Base-by-base conservation (phyloP, 768 basidiomycete species). In the Lentinula edodes region DNA sequence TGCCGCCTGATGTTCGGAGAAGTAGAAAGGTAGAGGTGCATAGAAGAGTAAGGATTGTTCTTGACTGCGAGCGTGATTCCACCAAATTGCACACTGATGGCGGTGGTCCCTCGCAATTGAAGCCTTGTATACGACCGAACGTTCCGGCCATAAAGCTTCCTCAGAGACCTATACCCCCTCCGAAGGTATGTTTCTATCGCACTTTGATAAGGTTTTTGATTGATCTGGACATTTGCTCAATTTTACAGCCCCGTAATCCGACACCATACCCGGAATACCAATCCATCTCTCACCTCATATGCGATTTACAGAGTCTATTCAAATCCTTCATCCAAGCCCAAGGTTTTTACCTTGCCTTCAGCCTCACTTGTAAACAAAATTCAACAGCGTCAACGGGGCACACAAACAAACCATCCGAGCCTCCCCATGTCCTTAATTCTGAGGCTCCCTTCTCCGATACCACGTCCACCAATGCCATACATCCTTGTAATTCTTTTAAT, bases 121-220 rank as follows among this genome's bases (percentile, higher is more conserved):
- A 57, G 12, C 20, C 55, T 20, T 57, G 39, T 43, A 18, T 46
- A 46, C 9, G 20, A 18, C 6, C 15, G 7, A 57, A 7, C 36
- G 46, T 7, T 18, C 38, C 34, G 10, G 43, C 13, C 12, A 46
- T 46, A n/a, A 45, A 20, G 43, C 23, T 58, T 13, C 57, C 43
- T 46, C 23, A 28, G 2, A 34, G 42, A 42, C 58, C 48, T 35
- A 34, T 60, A 38, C 58, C 58, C 23, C 58, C 58, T 15, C 34
- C 45, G 4, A 60, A 60, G 86, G 60, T 61, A 54, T n/a, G 38
- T 60, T 48, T 52, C 6, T 18, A 23, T 41, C 7, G 28, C 28
- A 28, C 28, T 28, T 28, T 28, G 28, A 28, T 3, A 28, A 28
- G 3, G 28, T 41, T 35, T 52, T 28, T 1, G 35, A 20, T 13